These are phyloP conservation scores for Plasmodium yoelii DNA, from an alignment of 169 alveolate species.

Conservation along the genomic window DNA sequence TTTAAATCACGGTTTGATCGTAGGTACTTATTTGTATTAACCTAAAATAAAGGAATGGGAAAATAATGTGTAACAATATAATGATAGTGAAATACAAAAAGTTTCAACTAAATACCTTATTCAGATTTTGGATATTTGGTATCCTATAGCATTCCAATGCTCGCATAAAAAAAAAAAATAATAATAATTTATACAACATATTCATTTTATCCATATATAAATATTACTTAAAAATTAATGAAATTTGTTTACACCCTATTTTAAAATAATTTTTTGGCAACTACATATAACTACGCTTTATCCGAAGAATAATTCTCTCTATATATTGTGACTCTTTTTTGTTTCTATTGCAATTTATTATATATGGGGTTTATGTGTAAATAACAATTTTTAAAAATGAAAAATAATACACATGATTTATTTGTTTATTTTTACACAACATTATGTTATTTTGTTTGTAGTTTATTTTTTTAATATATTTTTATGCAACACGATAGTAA, in stretches of 20 bases:
- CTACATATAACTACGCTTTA: too few species aligned
- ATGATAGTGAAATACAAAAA: not conserved
- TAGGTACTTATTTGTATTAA: slow-evolving; percentile 8
- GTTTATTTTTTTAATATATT: too few species aligned
- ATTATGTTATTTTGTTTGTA: too few species aligned
- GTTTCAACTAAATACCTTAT: not conserved
- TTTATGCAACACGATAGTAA: too few species aligned
- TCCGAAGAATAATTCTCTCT: too few species aligned
- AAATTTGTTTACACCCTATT: not conserved
- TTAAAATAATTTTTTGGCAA: too few species aligned
- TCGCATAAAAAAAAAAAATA: slow-evolving; percentile 19
- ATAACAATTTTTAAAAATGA: too few species aligned
- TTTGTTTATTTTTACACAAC: too few species aligned
- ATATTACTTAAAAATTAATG: not conserved
- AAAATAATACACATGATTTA: too few species aligned
- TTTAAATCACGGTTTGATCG: not conserved
- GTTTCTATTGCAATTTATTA: too few species aligned
- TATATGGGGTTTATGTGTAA: too few species aligned
- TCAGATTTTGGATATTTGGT: slow-evolving; percentile 13
- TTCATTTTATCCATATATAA: not conserved
- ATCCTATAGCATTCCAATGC: slow-evolving; percentile 21
- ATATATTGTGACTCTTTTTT: too few species aligned
- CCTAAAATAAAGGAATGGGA: slow-evolving; percentile 14
- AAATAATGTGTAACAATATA: not conserved
- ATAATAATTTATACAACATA: not conserved